phyloP scores from a whole-genome alignment of 2,329 filamentous ascomycete species.

The Ophiostoma piceae region DNA sequence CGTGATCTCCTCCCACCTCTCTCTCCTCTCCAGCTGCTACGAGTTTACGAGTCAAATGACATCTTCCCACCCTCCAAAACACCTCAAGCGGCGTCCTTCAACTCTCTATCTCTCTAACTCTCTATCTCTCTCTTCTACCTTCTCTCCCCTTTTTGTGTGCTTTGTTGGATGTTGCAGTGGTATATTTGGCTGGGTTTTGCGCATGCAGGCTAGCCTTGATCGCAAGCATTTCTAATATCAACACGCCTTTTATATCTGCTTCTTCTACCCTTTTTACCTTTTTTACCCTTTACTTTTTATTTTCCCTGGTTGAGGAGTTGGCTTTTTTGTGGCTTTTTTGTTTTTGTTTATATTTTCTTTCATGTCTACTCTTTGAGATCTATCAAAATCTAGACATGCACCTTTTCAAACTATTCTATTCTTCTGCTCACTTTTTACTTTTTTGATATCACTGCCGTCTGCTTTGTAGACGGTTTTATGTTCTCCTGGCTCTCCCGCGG shows the following conservation, averaged over 20 bases:
- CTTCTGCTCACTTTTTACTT: neutral
- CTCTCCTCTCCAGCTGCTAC: slow-evolving; percentile 22
- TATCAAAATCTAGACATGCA: neutral
- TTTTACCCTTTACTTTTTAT: neutral
- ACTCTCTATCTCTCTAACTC: neutral
- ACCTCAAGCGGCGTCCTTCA: slow-evolving; percentile 14
- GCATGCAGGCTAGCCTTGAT: slow-evolving; percentile 21
- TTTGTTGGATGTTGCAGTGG: slow-evolving; percentile 24
- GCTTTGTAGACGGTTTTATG: neutral
- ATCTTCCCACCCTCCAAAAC: slow-evolving; percentile 13
- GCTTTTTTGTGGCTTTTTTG: slow-evolving; percentile 8
- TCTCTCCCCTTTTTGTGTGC: slow-evolving; percentile 24
- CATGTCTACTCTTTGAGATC: neutral
- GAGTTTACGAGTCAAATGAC: slow-evolving; percentile 27
- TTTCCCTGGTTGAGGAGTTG: slow-evolving; percentile 21
- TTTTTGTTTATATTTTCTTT: slow-evolving; percentile 1
- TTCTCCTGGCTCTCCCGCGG: neutral
- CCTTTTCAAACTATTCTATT: neutral
- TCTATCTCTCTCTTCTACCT: neutral
- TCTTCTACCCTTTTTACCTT: neutral
- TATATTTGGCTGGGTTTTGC: slow-evolving; percentile 20
- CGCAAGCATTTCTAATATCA: slow-evolving; percentile 20
- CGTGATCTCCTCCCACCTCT: neutral
- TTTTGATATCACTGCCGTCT: slow-evolving; percentile 10
- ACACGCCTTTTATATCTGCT: slow-evolving; percentile 16